These are phyloP conservation scores for Albizia julibrissin DNA, from an alignment of 306 rosid species.

Conservation along the genomic window DNA sequence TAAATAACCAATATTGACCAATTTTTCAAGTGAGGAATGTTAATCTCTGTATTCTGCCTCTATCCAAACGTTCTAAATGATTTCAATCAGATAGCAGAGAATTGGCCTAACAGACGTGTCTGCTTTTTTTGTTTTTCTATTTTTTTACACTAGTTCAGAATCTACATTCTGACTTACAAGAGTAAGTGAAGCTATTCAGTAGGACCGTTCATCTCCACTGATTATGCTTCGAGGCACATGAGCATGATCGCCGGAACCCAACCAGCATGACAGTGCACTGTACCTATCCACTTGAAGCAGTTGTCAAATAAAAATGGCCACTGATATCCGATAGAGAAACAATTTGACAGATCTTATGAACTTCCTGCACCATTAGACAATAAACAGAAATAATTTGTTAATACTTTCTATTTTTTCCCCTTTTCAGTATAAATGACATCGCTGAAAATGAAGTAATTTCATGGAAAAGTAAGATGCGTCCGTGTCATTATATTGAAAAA, in stretches of 20 bases:
- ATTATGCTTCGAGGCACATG: slow-evolving; percentile 29
- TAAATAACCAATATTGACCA: background rate
- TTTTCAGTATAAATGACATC: background rate
- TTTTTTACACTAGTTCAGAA: background rate
- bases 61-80: background rate
- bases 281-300: slow-evolving; percentile 33
- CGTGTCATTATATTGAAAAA: background rate
- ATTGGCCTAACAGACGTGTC: background rate
- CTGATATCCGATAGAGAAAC: slow-evolving; percentile 37
- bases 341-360: slow-evolving; percentile 30
- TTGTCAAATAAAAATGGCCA: slow-evolving; percentile 25
- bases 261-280: slow-evolving; percentile 16
- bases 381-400: slow-evolving; percentile 23
- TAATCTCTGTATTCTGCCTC: slow-evolving; percentile 6
- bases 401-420: background rate
- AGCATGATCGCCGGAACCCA: slow-evolving; percentile 12
- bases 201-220: background rate
- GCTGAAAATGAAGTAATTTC: background rate
- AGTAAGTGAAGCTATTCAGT: background rate
- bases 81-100: background rate
- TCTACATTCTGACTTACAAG: background rate
- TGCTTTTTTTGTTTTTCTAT: background rate
- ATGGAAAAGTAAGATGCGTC: background rate
- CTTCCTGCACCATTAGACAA: slow-evolving; percentile 37
- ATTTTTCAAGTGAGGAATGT: slow-evolving; percentile 8